Evolutionary conservation across 2,329 filamentous ascomycete genomes (phyloP).

Genomic region (Endothia cerciana): DNA sequence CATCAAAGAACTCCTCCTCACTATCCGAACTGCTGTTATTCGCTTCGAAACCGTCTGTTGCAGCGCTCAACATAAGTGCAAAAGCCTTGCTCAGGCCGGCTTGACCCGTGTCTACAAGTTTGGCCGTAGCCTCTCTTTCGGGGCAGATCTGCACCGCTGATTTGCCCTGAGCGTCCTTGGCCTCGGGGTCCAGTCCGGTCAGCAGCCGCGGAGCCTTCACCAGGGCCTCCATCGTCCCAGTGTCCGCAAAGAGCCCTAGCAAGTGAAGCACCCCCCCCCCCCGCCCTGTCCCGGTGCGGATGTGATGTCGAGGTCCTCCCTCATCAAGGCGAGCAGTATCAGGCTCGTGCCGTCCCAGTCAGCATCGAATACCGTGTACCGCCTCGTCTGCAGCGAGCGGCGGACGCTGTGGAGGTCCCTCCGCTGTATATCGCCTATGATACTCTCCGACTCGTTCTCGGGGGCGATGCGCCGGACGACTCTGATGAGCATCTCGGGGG

Average conservation of each 20-base stretch:
- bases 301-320: background rate
- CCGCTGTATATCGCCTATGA: no score
- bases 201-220: background rate
- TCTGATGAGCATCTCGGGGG: no score
- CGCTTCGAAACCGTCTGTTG: background rate
- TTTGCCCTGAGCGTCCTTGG: background rate
- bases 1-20: conserved; percentile 6
- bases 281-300: background rate
- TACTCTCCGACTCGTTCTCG: no score
- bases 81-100: background rate
- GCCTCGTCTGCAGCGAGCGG: conserved; percentile 1
- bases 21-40: background rate
- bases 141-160: background rate
- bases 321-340: background rate
- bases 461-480: no score
- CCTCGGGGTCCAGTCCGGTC: background rate
- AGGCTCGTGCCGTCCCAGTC: background rate
- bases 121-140: background rate
- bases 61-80: background rate
- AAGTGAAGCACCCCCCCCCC: background rate
- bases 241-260: background rate
- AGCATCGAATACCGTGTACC: background rate
- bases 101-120: background rate
- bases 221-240: background rate
- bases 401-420: background rate